Evolutionary conservation across 164 flowering plant genomes (phyloP).

Genomic region (Amborella trichopoda): DNA sequence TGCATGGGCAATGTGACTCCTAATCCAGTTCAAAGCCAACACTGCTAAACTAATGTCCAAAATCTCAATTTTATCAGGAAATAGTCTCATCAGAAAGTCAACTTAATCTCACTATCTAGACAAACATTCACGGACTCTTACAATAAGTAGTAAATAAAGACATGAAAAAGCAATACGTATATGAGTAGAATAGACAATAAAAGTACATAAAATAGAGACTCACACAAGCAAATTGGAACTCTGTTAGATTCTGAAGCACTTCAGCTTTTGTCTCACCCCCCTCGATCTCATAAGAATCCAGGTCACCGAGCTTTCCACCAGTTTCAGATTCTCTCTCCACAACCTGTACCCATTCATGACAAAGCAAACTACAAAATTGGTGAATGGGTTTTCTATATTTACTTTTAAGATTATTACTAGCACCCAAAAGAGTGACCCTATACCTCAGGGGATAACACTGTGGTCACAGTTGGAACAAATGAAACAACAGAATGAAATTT

Average conservation of each 20-base stretch:
- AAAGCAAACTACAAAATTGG: background rate
- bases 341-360: constrained; percentile 25
- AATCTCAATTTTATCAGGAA: too few relatives aligned
- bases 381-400: background rate
- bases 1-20: too few relatives aligned
- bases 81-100: too few relatives aligned
- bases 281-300: constrained; percentile 89
- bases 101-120: too few relatives aligned
- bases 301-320: constrained; percentile 74
- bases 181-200: background rate
- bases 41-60: too few relatives aligned
- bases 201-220: constrained; percentile 18
- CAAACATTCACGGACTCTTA: too few relatives aligned
- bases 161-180: too few relatives aligned
- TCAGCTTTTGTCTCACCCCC: constrained; percentile 83
- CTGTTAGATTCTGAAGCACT: constrained; percentile 79
- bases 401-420: background rate
- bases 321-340: constrained; percentile 83
- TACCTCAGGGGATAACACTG: constrained; percentile 92
- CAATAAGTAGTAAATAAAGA: too few relatives aligned
- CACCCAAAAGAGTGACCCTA: background rate
- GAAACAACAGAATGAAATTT: constrained; percentile 76
- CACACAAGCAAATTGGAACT: constrained; percentile 95
- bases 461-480: constrained; percentile 67
- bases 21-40: too few relatives aligned